phyloP scores from a whole-genome alignment of 176 grass and related monocot genomes.

The Aegilops sharonensis region DNA sequence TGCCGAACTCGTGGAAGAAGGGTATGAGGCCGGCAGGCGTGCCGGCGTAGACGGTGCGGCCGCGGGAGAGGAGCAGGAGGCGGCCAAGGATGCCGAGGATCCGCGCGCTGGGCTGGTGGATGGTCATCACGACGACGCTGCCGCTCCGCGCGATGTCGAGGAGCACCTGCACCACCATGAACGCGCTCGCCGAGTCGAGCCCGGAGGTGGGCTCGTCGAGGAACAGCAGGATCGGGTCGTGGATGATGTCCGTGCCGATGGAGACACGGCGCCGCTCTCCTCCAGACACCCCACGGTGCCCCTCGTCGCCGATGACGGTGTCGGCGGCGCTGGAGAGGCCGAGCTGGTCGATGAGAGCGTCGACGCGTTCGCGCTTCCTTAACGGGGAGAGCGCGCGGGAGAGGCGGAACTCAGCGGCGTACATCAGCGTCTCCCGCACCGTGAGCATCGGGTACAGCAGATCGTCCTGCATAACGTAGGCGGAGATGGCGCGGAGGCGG shows the following conservation, averaged over 20 bases:
- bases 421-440: slow-evolving; percentile 74
- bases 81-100: slow-evolving; percentile 69
- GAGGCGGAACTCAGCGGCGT: slow-evolving; percentile 84
- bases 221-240: slow-evolving; percentile 86
- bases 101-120: slow-evolving; percentile 84
- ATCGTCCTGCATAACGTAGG: slow-evolving; percentile 97
- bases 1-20: slow-evolving; percentile 64
- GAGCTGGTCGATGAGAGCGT: slow-evolving; percentile 77
- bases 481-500: slow-evolving; percentile 62
- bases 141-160: slow-evolving; percentile 74
- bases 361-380: slow-evolving; percentile 63
- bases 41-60: slow-evolving; percentile 67
- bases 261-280: slow-evolving; percentile 83
- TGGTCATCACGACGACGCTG: slow-evolving; percentile 82
- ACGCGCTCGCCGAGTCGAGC: slow-evolving; percentile 73
- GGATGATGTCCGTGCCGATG: slow-evolving; percentile 84
- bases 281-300: slow-evolving; percentile 79
- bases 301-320: slow-evolving; percentile 93
- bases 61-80: slow-evolving; percentile 65
- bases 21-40: slow-evolving; percentile 35
- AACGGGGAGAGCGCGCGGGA: slow-evolving; percentile 44
- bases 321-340: slow-evolving; percentile 64
- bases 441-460: slow-evolving; percentile 94
- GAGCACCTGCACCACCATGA: slow-evolving; percentile 95
- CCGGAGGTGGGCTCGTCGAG: slow-evolving; percentile 94